These are phyloP conservation scores for Chaetomiaceae sp. DNA, from an alignment of 2,329 filamentous ascomycete genomes.

Conservation along the genomic window DNA sequence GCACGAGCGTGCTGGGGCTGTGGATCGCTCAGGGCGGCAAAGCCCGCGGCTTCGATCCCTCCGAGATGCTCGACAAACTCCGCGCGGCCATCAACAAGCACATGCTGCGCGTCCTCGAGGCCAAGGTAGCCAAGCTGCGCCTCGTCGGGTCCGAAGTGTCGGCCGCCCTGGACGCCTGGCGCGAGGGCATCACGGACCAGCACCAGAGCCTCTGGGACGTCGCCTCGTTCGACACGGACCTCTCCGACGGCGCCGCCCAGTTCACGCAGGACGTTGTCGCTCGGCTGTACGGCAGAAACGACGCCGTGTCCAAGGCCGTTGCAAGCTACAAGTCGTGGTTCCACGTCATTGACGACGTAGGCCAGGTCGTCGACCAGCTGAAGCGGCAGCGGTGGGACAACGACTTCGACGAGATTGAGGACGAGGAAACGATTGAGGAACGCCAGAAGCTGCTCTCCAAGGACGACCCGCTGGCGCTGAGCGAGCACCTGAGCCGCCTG, in stretches of 20 bases:
- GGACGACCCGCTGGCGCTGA: slow-evolving; percentile 45
- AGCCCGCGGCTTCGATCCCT: slow-evolving; percentile 62
- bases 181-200: slow-evolving; percentile 46
- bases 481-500: slow-evolving; percentile 32
- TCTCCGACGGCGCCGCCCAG: slow-evolving; percentile 57
- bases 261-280: slow-evolving; percentile 69
- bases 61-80: slow-evolving; percentile 63
- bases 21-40: slow-evolving; percentile 69
- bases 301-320: slow-evolving; percentile 58
- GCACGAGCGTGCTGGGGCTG: slow-evolving; percentile 65
- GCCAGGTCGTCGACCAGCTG: slow-evolving; percentile 59
- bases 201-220: slow-evolving; percentile 63
- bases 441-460: slow-evolving; percentile 65
- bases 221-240: slow-evolving; percentile 59
- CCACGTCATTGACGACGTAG: slow-evolving; percentile 64
- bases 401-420: slow-evolving; percentile 67
- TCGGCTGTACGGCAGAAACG: slow-evolving; percentile 67
- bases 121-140: slow-evolving; percentile 60
- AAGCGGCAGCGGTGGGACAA: slow-evolving; percentile 70
- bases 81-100: slow-evolving; percentile 65
- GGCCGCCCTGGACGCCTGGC: slow-evolving; percentile 58
- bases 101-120: slow-evolving; percentile 58
- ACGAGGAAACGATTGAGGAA: slow-evolving; percentile 64
- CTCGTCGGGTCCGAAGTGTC: slow-evolving; percentile 62
- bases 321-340: slow-evolving; percentile 69